These are phyloP conservation scores for Aspergillus brunneoviolaceus DNA, from an alignment of 2,329 filamentous ascomycete genomes.

Conservation along the genomic window DNA sequence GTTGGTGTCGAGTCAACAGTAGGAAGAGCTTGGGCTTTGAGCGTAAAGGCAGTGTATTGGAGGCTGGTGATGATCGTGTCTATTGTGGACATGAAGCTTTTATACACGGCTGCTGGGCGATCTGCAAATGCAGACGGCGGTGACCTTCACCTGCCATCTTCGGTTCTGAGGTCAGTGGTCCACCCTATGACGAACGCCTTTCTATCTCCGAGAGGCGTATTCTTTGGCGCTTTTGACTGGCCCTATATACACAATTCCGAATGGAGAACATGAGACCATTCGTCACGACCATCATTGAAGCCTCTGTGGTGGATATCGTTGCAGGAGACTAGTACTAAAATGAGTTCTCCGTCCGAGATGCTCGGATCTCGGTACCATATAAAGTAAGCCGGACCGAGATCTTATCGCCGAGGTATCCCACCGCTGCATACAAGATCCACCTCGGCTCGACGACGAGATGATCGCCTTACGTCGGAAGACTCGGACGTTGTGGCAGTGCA, in stretches of 20 bases:
- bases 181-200: neutral
- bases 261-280: neutral
- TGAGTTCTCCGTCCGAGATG: neutral
- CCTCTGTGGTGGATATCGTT: neutral
- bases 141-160: neutral
- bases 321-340: neutral
- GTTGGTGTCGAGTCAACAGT: too few species aligned
- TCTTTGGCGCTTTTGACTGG: neutral
- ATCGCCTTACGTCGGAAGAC: neutral
- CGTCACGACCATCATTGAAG: neutral
- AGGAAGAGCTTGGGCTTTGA: neutral
- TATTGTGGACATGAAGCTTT: neutral
- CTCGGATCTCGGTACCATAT: neutral
- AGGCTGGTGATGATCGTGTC: neutral
- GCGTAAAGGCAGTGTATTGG: neutral
- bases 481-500: neutral
- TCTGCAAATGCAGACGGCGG: neutral
- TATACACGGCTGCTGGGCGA: neutral
- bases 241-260: neutral
- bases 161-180: neutral
- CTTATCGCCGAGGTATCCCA: neutral
- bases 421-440: neutral
- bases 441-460: neutral
- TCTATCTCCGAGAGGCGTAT: neutral
- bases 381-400: neutral